Evolutionary conservation across 2,329 filamentous ascomycete species (phyloP).

Genomic region (Biscogniauxia mediterranea): DNA sequence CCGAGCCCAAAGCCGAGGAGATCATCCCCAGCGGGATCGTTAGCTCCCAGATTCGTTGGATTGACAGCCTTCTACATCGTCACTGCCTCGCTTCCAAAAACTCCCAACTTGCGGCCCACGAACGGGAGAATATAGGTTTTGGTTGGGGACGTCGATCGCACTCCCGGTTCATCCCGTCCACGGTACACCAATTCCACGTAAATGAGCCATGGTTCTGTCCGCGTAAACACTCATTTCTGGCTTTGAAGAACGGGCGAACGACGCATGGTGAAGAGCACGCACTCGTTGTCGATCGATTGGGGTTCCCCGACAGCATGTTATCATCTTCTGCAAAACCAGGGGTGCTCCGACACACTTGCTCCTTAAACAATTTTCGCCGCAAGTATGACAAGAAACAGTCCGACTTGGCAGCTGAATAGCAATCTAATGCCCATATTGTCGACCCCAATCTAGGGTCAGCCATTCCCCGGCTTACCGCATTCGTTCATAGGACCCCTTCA

Average conservation of each 20-base stretch:
- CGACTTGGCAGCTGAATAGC: slow-evolving; percentile 3
- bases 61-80: slow-evolving; percentile 29
- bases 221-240: slow-evolving; percentile 29
- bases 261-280: slow-evolving; percentile 26
- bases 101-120: slow-evolving; percentile 19
- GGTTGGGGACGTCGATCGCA: slow-evolving; percentile 33
- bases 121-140: slow-evolving; percentile 27
- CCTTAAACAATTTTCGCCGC: slow-evolving; percentile 15
- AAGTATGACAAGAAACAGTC: slow-evolving; percentile 17
- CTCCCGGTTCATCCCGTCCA: slow-evolving; percentile 14
- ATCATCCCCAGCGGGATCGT: slow-evolving; percentile 35
- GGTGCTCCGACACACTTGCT: slow-evolving; percentile 16
- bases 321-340: not conserved
- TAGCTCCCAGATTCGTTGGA: slow-evolving; percentile 32
- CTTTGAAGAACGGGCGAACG: slow-evolving; percentile 21
- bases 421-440: not conserved
- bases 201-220: slow-evolving; percentile 26
- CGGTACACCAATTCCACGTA: slow-evolving; percentile 18
- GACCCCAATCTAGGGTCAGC: not conserved
- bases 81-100: slow-evolving; percentile 16
- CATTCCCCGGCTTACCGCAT: not conserved
- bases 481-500: not conserved
- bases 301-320: slow-evolving; percentile 3
- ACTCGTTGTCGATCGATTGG: slow-evolving; percentile 7
- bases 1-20: slow-evolving; percentile 9